Evolutionary conservation across 441 rosid genomes (phyloP).

Genomic region (Brassica balearica): DNA sequence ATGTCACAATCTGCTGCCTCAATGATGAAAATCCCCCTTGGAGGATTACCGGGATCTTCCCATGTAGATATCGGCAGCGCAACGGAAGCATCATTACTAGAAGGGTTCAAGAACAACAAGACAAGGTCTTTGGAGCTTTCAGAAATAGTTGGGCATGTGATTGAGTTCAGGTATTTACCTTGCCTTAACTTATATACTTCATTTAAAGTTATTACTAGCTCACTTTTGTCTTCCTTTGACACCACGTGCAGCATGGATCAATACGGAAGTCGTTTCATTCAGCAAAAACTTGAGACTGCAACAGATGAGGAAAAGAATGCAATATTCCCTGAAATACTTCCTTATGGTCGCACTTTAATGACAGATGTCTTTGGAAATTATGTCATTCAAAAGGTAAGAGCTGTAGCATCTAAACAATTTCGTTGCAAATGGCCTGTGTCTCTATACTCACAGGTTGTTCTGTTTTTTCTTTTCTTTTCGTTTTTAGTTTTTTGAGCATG

Average conservation of each 20-base stretch:
- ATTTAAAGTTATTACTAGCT: constrained; percentile 14
- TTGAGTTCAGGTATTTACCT: constrained; percentile 77
- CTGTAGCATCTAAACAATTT: constrained; percentile 27
- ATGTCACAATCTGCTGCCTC: constrained; percentile 58
- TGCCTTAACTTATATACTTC: constrained; percentile 17
- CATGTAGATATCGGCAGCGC: constrained; percentile 56
- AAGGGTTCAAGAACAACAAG: constrained; percentile 86
- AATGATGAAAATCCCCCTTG: constrained; percentile 62
- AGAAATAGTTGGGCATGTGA: constrained; percentile 73
- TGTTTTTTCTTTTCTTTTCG: constrained; percentile 16
- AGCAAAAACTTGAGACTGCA: constrained; percentile 90
- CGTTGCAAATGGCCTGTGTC: constrained; percentile 9
- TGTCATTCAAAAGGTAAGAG: constrained; percentile 87
- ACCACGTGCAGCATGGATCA: constrained; percentile 80
- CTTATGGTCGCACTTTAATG: constrained; percentile 84
- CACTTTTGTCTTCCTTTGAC: constrained; percentile 25
- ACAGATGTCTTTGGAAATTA: constrained; percentile 98
- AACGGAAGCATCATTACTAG: constrained; percentile 70
- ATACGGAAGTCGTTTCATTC: constrained; percentile 95
- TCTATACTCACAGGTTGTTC: constrained; percentile 31
- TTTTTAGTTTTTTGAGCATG: constrained; percentile 86
- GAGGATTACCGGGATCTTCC: constrained; percentile 64
- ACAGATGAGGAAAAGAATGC: constrained; percentile 72
- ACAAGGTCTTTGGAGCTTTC: constrained; percentile 73
- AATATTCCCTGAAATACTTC: constrained; percentile 83